Base-by-base conservation (phyloP, 192 early-diverging fungal species). In the Rhizophagus clarus region DNA sequence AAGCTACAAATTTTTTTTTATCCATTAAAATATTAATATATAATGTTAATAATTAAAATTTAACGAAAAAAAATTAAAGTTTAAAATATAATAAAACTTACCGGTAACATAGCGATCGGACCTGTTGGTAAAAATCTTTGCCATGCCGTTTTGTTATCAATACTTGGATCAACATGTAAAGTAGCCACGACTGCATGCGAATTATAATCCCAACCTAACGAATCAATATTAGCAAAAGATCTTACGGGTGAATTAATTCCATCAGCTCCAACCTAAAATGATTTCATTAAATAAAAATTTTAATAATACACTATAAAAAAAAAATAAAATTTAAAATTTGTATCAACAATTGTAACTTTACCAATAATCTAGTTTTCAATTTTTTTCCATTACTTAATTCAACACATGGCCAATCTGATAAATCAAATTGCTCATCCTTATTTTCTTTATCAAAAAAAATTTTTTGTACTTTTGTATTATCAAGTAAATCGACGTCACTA, bases 41-140 rank as follows among this genome's bases (percentile, higher is more conserved):
- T n/a, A n/a, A n/a, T n/a, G n/a, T n/a, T n/a, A n/a, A n/a, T n/a
- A n/a, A n/a, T n/a, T n/a, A n/a, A n/a, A n/a, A n/a, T 51, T 11
- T 42, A 10, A 17, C 2, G 3, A 11, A 34, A 34, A 70, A 74
- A 68, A 61, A 45, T 2, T 45, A 32, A 9, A 32, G 0, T 26
- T 63, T 61, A 26, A 66, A 15, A 7, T 40, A 32, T 37, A 26
- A n/a, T 29, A 63, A 45, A 42, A 15, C 84, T 79, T 89, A 95
- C 93, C n/a, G 98, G 98, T 51, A 99, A 87, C 83, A 97, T 86
- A 7, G 97, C 96, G 62, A 99, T 90, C 0, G 98, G 96, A 3
- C 98, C 98, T 1, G 94, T 93, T 6, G 97, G 97, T 47, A 99
- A 87, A 81, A 98, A 99, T 70, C 97, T 88, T 87, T 99, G 96